Base-by-base conservation (phyloP, 371 early-diverging fungal genomes). In the Mortierella sp. region DNA sequence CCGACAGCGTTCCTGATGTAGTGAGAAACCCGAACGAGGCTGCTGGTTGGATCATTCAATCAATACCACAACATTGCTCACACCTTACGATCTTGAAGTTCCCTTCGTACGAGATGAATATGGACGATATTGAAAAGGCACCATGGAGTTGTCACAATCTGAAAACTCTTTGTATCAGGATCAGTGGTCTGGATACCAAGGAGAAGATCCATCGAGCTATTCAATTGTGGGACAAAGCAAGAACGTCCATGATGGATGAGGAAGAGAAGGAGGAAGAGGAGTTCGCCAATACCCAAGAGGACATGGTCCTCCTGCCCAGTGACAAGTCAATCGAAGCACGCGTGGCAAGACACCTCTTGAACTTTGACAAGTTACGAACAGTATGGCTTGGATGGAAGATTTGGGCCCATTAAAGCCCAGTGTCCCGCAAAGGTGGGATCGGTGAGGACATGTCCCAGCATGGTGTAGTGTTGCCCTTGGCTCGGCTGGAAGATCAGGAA, bases 121-220 rank as follows among this genome's bases (percentile, higher is more conserved):
- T 55, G 27, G 56, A 55, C 16, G 29, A 21, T 3, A 25, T 44
- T 3, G 56, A 55, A 25, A n/a, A 14, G 43, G 2, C 25, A 14
- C 2, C 2, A 6, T 55, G 56, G 56, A 19, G 17, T 0, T 55
- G 56, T n/a, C 13, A 29, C 24, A 24, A 45, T 9, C 29, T 55
- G 45, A 3, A 55, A 29, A 3, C 14, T 0, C 31, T 55, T 10
- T 10, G 12, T n/a, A 45, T 55, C 28, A 43, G 56, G n/a, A 28
- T 55, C 17, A 16, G 19, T 8, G 44, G 46, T 2, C 45, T 55
- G 7, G 45, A 43, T 28, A 55, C 56, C 29, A 45, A 55, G 14
- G 46, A 55, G 29, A 39, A 40, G 29, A 45, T 55, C 2, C 13
- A 24, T 12, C n/a, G 12, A 2, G 29, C 45, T 17, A 27, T 55